These are phyloP conservation scores for Sphagnurus paluster DNA, from an alignment of 1,284 basidiomycete genomes.

Conservation along the genomic window DNA sequence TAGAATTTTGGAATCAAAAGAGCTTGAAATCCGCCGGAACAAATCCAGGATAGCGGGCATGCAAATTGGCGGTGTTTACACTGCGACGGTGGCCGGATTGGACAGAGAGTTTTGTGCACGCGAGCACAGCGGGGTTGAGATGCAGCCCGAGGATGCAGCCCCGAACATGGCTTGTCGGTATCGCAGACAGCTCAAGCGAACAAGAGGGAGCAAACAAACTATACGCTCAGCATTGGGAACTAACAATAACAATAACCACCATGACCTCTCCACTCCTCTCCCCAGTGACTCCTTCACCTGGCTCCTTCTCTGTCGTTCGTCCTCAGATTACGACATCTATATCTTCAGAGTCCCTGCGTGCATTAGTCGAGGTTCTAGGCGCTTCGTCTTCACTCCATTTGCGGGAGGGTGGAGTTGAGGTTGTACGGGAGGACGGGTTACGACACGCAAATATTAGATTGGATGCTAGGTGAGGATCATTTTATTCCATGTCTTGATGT, in stretches of 20 bases:
- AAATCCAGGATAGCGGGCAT: too few species aligned
- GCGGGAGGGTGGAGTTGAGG: conserved; percentile 41
- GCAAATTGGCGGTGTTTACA: too few species aligned
- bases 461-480: conserved; percentile 68
- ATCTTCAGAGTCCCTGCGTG: conserved; percentile 34
- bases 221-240: conserved; percentile 21
- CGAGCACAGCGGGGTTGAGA: too few species aligned
- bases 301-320: conserved; percentile 20
- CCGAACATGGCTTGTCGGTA: too few species aligned
- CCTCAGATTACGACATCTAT: conserved; percentile 25
- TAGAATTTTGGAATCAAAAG: too few species aligned
- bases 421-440: conserved; percentile 61
- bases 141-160: too few species aligned
- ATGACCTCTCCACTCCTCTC: conserved; percentile 18
- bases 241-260: conserved; percentile 24
- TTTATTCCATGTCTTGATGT: conserved; percentile 21
- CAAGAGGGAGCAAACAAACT: conserved; percentile 3
- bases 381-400: conserved; percentile 42
- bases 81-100: too few species aligned
- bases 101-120: too few species aligned
- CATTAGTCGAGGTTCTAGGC: conserved; percentile 31
- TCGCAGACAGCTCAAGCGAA: background rate
- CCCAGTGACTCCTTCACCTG: conserved; percentile 17
- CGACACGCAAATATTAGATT: conserved; percentile 61
- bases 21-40: too few species aligned